Conservation (phyloP, 202 grass and related monocot species). For the Dendrocalamus latiflorus region DNA sequence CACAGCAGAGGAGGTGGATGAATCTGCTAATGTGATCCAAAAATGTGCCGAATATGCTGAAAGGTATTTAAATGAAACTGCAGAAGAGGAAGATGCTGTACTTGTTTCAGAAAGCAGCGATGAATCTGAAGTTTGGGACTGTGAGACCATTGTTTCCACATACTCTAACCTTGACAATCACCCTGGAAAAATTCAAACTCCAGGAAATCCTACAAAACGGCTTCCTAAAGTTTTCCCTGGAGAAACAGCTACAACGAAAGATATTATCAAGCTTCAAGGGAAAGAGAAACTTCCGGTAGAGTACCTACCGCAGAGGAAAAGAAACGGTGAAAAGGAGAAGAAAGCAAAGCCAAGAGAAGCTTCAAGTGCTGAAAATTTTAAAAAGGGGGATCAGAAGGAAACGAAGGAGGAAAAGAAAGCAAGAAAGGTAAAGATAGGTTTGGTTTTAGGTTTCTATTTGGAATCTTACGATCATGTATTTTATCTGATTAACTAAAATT, state of each 20-base stretch:
- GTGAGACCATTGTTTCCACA: slow-evolving; percentile 90
- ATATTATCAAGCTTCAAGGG: slow-evolving; percentile 82
- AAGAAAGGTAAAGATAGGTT: too few relatives aligned
- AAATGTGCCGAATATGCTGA: slow-evolving; percentile 80
- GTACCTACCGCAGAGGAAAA: slow-evolving; percentile 75
- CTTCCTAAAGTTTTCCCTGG: slow-evolving; percentile 68
- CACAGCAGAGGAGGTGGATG: slow-evolving; percentile 38
- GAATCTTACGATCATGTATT: too few relatives aligned
- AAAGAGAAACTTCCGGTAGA: slow-evolving; percentile 92
- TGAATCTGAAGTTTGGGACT: slow-evolving; percentile 89
- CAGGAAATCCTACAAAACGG: slow-evolving; percentile 43
- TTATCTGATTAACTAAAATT: too few relatives aligned
- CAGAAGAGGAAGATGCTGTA: slow-evolving; percentile 47
- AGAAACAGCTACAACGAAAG: slow-evolving; percentile 45
- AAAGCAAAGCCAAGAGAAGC: too few relatives aligned
- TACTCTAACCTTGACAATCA: slow-evolving; percentile 91
- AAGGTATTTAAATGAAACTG: slow-evolving; percentile 67
- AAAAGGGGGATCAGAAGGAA: too few relatives aligned
- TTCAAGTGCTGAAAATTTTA: too few relatives aligned
- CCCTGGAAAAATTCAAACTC: slow-evolving; percentile 76
- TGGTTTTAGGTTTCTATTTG: too few relatives aligned
- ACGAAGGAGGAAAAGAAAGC: too few relatives aligned
- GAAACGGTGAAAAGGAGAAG: slow-evolving; percentile 47
- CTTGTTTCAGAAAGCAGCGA: slow-evolving; percentile 84
- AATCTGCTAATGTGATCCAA: slow-evolving; percentile 64